phyloP scores from a whole-genome alignment of 192 early-diverging fungal species.

The Mortierella alpina region DNA sequence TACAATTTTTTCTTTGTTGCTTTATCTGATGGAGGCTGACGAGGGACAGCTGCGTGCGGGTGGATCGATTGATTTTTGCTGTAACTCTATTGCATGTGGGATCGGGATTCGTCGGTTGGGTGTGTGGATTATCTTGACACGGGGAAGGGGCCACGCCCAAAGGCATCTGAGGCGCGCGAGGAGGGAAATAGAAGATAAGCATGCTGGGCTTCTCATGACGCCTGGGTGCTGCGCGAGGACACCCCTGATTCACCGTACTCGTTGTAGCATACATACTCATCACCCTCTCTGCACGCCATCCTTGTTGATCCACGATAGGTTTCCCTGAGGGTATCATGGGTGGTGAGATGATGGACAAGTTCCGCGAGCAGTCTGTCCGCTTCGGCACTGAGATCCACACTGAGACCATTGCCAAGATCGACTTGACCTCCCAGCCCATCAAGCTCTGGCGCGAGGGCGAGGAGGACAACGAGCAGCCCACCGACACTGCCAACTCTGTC shows the following conservation, averaged over 20 bases:
- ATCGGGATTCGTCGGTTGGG: no score
- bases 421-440: slow-evolving; percentile 83
- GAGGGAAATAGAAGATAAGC: no score
- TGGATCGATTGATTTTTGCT: not conserved
- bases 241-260: not conserved
- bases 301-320: slow-evolving; percentile 39
- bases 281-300: not conserved
- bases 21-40: not conserved
- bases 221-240: not conserved
- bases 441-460: slow-evolving; percentile 87
- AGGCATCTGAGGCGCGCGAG: no score
- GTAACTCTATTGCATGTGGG: no score
- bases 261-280: not conserved
- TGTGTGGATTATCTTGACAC: no score
- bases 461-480: slow-evolving; percentile 77
- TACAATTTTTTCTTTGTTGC: slow-evolving; percentile 14
- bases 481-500: slow-evolving; percentile 83
- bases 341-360: slow-evolving; percentile 85
- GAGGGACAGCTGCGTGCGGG: not conserved
- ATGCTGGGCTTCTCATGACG: no score
- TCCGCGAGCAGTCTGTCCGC: slow-evolving; percentile 85
- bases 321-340: slow-evolving; percentile 94
- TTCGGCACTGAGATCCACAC: slow-evolving; percentile 91
- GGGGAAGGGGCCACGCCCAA: no score
- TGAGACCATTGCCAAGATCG: slow-evolving; percentile 92